Evolutionary conservation across 495 filamentous ascomycete genomes (phyloP).

Genomic region (Tuber calosporum): DNA sequence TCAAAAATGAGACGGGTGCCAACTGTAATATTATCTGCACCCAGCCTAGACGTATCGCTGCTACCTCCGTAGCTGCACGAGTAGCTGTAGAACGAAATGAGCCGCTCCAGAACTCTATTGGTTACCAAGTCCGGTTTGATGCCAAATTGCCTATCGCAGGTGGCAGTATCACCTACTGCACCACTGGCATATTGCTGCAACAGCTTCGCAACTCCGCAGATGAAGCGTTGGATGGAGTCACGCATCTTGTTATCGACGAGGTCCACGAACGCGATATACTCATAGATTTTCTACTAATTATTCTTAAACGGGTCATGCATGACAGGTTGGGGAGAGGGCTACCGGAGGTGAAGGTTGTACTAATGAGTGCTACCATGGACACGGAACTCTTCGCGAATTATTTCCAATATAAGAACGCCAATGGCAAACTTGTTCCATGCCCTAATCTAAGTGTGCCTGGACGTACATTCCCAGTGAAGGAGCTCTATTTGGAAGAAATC

Average conservation of each 20-base stretch:
- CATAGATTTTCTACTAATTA: slow-evolving; percentile 53
- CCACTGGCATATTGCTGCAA: slow-evolving; percentile 52
- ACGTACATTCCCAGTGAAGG: slow-evolving; percentile 51
- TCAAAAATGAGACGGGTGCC: slow-evolving; percentile 44
- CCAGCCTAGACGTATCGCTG: slow-evolving; percentile 55
- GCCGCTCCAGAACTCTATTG: slow-evolving; percentile 47
- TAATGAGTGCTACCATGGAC: slow-evolving; percentile 58
- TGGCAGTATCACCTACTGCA: slow-evolving; percentile 54
- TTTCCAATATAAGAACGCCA: slow-evolving; percentile 43
- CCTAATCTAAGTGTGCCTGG: slow-evolving; percentile 53
- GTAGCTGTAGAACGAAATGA: slow-evolving; percentile 54
- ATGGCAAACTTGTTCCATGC: slow-evolving; percentile 44
- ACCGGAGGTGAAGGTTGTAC: slow-evolving; percentile 48
- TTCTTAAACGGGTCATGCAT: slow-evolving; percentile 48
- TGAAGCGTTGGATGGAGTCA: slow-evolving; percentile 45
- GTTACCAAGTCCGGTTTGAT: slow-evolving; percentile 53
- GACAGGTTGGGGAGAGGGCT: slow-evolving; percentile 43
- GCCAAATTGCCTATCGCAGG: slow-evolving; percentile 43
- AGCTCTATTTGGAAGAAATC: slow-evolving; percentile 51
- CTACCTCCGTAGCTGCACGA: slow-evolving; percentile 50
- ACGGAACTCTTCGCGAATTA: slow-evolving; percentile 53
- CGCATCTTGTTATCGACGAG: slow-evolving; percentile 56
- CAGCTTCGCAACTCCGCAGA: slow-evolving; percentile 47
- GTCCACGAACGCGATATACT: slow-evolving; percentile 55
- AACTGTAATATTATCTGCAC: slow-evolving; percentile 53